Evolutionary conservation across 495 filamentous ascomycete genomes (phyloP).

Genomic region (Penicillium canescens): DNA sequence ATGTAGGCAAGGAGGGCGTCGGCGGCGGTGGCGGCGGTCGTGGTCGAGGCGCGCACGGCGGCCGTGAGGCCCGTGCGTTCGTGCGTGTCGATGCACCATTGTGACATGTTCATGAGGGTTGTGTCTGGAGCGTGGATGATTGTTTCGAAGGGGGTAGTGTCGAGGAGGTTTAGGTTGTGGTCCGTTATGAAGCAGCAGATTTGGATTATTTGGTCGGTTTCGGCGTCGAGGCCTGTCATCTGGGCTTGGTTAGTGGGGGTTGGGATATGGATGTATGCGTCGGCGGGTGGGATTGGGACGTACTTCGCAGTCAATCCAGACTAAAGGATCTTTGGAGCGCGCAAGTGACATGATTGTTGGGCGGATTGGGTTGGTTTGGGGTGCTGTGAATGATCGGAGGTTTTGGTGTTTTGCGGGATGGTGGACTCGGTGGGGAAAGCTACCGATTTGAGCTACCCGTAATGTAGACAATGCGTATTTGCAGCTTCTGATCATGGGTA

Average conservation of each 20-base stretch:
- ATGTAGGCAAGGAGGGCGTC: slow-evolving; percentile 76
- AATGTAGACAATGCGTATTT: slow-evolving; percentile 1
- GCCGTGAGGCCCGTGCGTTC: slow-evolving; percentile 75
- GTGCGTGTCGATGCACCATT: slow-evolving; percentile 67
- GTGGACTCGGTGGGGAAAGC: slow-evolving; percentile 28
- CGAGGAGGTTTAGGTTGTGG: slow-evolving; percentile 70
- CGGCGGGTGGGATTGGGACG: slow-evolving; percentile 9
- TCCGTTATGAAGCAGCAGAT: slow-evolving; percentile 94
- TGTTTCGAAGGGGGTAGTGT: slow-evolving; percentile 74
- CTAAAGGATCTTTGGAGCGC: slow-evolving; percentile 61
- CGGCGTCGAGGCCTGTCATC: slow-evolving; percentile 91
- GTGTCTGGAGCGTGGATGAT: slow-evolving; percentile 74
- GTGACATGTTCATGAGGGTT: slow-evolving; percentile 72
- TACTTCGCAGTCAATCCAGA: slow-evolving; percentile 93
- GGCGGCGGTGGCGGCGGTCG: slow-evolving; percentile 71
- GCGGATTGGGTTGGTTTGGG: background rate
- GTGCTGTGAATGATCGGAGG: slow-evolving; percentile 6
- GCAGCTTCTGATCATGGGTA: slow-evolving; percentile 3
- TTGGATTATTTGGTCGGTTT: slow-evolving; percentile 82
- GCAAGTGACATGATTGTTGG: slow-evolving; percentile 38
- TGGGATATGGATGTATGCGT: background rate
- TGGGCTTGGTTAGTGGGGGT: slow-evolving; percentile 31
- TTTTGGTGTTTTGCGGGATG: slow-evolving; percentile 11
- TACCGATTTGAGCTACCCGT: slow-evolving; percentile 12
- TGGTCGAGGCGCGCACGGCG: slow-evolving; percentile 71